Evolutionary conservation across 805 yeast species (phyloP).

Genomic region (Saturnispora sanitii): DNA sequence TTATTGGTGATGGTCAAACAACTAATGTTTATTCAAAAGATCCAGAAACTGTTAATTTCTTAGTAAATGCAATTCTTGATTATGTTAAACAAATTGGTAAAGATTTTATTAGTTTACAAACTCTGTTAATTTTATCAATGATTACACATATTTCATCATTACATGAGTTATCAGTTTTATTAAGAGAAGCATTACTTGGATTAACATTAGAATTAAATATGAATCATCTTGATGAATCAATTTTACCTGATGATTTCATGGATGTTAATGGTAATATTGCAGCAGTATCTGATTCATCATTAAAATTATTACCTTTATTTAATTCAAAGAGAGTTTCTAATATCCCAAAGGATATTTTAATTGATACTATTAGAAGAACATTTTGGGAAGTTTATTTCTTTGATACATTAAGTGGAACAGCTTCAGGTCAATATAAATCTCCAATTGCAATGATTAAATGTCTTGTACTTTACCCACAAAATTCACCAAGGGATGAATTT

Average conservation of each 20-base stretch:
- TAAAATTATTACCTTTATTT: conserved; percentile 10
- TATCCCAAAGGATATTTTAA: conserved; percentile 18
- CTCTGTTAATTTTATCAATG: conserved; percentile 32
- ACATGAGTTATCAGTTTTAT: conserved; percentile 34
- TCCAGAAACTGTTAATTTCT: conserved; percentile 31
- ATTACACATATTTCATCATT: conserved; percentile 43
- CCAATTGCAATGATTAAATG: conserved; percentile 29
- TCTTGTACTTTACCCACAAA: conserved; percentile 31
- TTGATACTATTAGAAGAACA: conserved; percentile 34
- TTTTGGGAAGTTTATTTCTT: conserved; percentile 45
- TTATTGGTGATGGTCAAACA: conserved; percentile 40
- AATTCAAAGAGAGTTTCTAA: conserved; percentile 14
- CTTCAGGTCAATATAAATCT: conserved; percentile 39
- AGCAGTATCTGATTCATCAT: conserved; percentile 7
- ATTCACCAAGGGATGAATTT: conserved; percentile 28
- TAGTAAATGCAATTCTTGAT: conserved; percentile 26
- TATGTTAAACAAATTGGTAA: conserved; percentile 26
- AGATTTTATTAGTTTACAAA: conserved; percentile 37
- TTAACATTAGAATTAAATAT: conserved; percentile 30
- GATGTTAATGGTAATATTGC: conserved; percentile 28
- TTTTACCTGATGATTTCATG: conserved; percentile 20
- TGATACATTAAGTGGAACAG: conserved; percentile 44
- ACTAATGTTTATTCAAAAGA: conserved; percentile 29
- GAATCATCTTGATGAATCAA: conserved; percentile 30
- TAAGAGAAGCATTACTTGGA: conserved; percentile 35